A percentile compares a stretch with the other conserved stretches of the same genome.
These are phyloP conservation scores for Alternaria sp. DNA, from an alignment of 2,329 filamentous ascomycete genomes.

Conservation along the genomic window DNA sequence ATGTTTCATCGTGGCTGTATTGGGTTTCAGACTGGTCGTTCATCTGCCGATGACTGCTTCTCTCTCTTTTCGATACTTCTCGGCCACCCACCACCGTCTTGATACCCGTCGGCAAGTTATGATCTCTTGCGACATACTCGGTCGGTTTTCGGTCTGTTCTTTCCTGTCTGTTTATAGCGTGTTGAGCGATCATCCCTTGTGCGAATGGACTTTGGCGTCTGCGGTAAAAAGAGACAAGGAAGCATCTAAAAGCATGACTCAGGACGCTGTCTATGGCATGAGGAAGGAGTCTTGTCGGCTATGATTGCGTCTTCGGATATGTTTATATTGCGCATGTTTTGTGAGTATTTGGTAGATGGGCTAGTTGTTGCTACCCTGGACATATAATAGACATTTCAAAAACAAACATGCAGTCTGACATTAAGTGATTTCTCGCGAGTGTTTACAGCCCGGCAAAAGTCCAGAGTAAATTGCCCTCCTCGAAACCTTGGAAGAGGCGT, in stretches of 20 bases:
- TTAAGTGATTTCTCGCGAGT: not conserved
- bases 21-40: slow-evolving; percentile 32
- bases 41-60: slow-evolving; percentile 7
- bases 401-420: not conserved
- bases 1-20: slow-evolving; percentile 31
- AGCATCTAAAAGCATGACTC: slow-evolving; percentile 14
- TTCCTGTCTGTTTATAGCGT: slow-evolving; percentile 7
- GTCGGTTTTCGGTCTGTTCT: slow-evolving; percentile 1
- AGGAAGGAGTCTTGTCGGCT: not conserved
- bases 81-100: slow-evolving; percentile 1
- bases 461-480: not conserved
- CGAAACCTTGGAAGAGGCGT: not conserved
- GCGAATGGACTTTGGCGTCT: slow-evolving; percentile 3
- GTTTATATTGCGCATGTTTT: slow-evolving; percentile 1
- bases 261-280: not conserved
- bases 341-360: not conserved
- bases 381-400: slow-evolving; percentile 4
- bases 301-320: slow-evolving; percentile 11
- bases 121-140: slow-evolving; percentile 19
- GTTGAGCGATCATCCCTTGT: not conserved
- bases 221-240: slow-evolving; percentile 1
- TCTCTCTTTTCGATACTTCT: slow-evolving; percentile 5
- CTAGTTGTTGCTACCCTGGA: not conserved
- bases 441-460: not conserved
- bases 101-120: slow-evolving; percentile 28